Percentiles rank a stretch among this genome's conserved stretches.
phyloP scores from a whole-genome alignment of 129 eudicot genomes.

The Flaveria robusta region DNA sequence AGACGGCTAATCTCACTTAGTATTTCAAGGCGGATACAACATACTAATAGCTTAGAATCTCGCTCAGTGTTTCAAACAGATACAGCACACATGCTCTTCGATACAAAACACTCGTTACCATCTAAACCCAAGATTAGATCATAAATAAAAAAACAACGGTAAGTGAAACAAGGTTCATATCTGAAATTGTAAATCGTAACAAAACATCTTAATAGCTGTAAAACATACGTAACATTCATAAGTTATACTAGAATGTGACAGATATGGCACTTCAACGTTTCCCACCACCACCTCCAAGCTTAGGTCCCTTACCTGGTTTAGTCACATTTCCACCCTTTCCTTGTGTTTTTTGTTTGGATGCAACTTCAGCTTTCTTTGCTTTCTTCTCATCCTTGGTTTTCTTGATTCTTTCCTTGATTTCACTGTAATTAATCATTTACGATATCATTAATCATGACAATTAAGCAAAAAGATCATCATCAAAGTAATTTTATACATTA shows the following conservation, averaged over 20 bases:
- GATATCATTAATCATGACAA: background rate
- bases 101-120: background rate
- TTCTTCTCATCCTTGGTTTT: conserved; percentile 66
- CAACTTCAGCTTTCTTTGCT: conserved; percentile 64
- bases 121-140: background rate
- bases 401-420: conserved; percentile 65
- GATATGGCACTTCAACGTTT: conserved; percentile 39
- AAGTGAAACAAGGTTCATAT: background rate
- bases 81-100: no score
- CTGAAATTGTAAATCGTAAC: conserved; percentile 2
- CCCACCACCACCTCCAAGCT: conserved; percentile 66
- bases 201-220: conserved; percentile 2
- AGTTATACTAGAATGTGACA: background rate
- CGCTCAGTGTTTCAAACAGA: no score
- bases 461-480: background rate
- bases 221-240: conserved; percentile 11
- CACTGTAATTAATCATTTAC: conserved; percentile 25
- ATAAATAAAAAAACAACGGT: background rate
- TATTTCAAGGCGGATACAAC: no score
- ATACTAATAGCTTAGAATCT: no score
- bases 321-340: conserved; percentile 45
- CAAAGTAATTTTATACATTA: background rate
- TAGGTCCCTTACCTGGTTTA: conserved; percentile 52
- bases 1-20: no score
- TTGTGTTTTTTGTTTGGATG: conserved; percentile 45